Evolutionary conservation across 768 basidiomycete species (phyloP).

Genomic region (Boletus speciosus): DNA sequence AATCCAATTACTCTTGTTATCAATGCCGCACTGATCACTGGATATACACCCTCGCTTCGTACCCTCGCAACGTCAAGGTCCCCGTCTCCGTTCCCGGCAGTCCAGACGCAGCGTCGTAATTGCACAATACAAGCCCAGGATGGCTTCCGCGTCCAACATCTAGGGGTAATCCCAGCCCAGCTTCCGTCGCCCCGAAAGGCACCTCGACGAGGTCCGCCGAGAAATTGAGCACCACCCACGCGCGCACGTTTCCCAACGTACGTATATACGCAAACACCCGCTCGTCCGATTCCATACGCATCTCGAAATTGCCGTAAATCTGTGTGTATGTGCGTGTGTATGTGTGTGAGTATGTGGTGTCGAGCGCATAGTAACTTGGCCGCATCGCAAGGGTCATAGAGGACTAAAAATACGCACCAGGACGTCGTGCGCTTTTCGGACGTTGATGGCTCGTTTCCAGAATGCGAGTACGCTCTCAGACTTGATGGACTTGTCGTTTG

Average conservation of each 20-base stretch:
- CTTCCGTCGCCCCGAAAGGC: background rate
- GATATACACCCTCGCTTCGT: conserved; percentile 28
- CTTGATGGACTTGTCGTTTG: conserved; percentile 2
- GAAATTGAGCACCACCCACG: conserved; percentile 51
- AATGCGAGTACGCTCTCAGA: conserved; percentile 56
- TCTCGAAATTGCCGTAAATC: conserved; percentile 61
- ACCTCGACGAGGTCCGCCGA: conserved; percentile 24
- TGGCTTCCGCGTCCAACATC: too few relatives aligned
- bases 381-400: too few relatives aligned
- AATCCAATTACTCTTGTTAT: too few relatives aligned
- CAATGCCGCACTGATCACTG: too few relatives aligned
- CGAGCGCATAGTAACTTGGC: too few relatives aligned
- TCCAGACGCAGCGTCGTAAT: conserved; percentile 14
- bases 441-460: conserved; percentile 52
- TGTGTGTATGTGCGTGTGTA: conserved; percentile 14
- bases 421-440: conserved; percentile 53
- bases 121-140: conserved; percentile 21
- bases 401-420: conserved; percentile 38
- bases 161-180: background rate
- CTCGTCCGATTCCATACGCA: conserved; percentile 44
- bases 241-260: conserved; percentile 29
- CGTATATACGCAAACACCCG: conserved; percentile 55
- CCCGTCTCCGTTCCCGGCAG: background rate
- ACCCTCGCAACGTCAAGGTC: conserved; percentile 20
- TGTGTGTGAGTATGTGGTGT: background rate